phyloP scores from a whole-genome alignment of 768 basidiomycete genomes.

The Cystobasidium onofrii region DNA sequence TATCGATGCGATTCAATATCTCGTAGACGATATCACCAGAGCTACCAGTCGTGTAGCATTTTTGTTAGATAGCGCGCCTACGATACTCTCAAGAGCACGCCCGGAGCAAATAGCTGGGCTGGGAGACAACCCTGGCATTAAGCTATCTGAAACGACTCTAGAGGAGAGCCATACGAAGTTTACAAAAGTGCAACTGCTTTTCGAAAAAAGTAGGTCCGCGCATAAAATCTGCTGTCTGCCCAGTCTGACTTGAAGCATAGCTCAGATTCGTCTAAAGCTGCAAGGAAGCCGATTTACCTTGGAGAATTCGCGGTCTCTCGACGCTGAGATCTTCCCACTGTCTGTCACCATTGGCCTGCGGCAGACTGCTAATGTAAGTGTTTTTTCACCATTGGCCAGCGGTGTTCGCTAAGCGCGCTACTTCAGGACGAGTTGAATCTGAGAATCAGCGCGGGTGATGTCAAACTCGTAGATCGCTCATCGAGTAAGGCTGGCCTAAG shows the following conservation, averaged over 20 bases:
- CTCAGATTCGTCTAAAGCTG: neutral
- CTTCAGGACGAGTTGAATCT: neutral
- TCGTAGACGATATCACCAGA: conserved; percentile 61
- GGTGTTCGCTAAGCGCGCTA: neutral
- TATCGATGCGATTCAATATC: conserved; percentile 73
- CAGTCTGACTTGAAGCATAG: neutral
- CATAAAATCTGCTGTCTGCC: neutral
- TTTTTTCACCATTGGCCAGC: neutral
- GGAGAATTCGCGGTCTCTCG: neutral
- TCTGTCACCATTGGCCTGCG: neutral
- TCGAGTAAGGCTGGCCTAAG: neutral
- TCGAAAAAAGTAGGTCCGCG: neutral
- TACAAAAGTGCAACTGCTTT: neutral
- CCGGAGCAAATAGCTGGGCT: too few species aligned
- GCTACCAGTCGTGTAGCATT: neutral
- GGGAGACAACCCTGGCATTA: too few species aligned
- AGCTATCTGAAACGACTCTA: neutral
- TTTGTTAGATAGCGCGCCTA: neutral
- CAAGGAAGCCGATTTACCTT: neutral
- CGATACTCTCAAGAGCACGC: conserved; percentile 32
- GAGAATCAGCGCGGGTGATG: neutral
- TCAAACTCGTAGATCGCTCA: neutral
- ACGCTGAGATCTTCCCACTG: neutral
- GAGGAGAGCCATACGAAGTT: neutral
- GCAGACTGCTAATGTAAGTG: neutral